Evolutionary conservation across 1,284 basidiomycete genomes (phyloP).

Genomic region (Microbotryomycetes sp.): DNA sequence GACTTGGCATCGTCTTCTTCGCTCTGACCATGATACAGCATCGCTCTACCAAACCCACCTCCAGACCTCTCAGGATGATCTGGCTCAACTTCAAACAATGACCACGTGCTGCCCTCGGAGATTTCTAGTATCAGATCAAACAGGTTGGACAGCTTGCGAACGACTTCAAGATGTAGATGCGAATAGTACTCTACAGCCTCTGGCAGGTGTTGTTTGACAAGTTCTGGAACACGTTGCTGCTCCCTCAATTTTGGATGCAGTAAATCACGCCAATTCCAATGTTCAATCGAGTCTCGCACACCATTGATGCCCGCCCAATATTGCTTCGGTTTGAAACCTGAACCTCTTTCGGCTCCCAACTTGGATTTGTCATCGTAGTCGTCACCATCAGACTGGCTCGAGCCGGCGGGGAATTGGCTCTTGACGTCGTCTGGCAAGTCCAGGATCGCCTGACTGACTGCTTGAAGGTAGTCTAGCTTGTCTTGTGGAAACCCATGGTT

Average conservation of each 20-base stretch:
- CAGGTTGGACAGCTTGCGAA: conserved; percentile 8
- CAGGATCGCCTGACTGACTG: conserved; percentile 14
- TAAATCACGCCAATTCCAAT: conserved; percentile 16
- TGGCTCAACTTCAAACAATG: conserved; percentile 3
- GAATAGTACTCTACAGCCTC: conserved; percentile 17
- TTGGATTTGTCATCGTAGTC: conserved; percentile 1
- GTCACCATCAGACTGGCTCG: conserved; percentile 3
- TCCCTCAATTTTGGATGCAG: conserved; percentile 12
- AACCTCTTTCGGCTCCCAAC: conserved; percentile 9
- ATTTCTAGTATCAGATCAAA: conserved; percentile 22
- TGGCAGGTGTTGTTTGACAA: conserved; percentile 15
- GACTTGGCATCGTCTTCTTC: conserved; percentile 9
- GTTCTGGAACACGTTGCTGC: conserved; percentile 1
- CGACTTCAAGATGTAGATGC: conserved; percentile 9
- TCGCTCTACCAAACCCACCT: conserved; percentile 13
- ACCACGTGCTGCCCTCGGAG: conserved; percentile 9
- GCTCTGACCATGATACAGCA: conserved; percentile 14
- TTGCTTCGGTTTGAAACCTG: conserved; percentile 10
- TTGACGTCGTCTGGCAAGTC: conserved; percentile 17
- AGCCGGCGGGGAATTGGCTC: conserved; percentile 9
- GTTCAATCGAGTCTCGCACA: conserved; percentile 18
- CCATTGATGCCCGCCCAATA: conserved; percentile 12
- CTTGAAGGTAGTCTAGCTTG: conserved; percentile 19
- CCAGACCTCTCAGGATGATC: conserved; percentile 5
- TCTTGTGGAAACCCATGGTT: conserved; percentile 9